phyloP scores from a whole-genome alignment of 345 rosid genomes.

The Aquilaria yunnanensis region DNA sequence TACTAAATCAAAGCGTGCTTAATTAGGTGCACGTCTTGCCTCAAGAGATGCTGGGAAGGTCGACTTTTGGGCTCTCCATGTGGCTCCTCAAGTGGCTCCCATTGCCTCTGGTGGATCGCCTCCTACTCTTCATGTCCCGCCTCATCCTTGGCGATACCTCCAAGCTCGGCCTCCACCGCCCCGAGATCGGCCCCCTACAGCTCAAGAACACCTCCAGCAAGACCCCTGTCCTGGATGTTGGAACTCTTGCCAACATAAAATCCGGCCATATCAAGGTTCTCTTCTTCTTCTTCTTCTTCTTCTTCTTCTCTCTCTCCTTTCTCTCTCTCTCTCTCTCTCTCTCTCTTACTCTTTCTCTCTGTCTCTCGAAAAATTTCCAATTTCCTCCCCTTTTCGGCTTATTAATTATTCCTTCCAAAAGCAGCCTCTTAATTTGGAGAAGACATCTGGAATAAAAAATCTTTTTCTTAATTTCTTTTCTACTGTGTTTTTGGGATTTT shows the following conservation, averaged over 20 bases:
- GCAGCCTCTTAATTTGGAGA: no score
- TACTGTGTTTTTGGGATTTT: no score
- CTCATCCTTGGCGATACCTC: conserved; percentile 10
- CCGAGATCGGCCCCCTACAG: not conserved
- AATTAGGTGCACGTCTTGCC: conserved; percentile 86
- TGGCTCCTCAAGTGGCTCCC: conserved; percentile 83
- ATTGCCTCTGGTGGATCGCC: conserved; percentile 46
- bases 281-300: not conserved
- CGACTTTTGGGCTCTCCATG: conserved; percentile 76
- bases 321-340: no score
- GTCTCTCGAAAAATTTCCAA: not conserved
- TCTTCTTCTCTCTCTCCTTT: no score
- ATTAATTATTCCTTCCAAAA: no score
- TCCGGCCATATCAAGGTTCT: not conserved
- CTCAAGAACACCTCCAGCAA: conserved; percentile 6
- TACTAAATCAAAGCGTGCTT: no score
- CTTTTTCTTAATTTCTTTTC: no score
- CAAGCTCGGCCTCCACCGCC: not conserved
- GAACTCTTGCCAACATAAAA: not conserved
- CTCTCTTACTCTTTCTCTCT: not conserved
- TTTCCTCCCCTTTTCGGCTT: no score
- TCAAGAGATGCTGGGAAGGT: conserved; percentile 71
- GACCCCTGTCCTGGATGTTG: conserved; percentile 2
- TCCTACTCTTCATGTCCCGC: conserved; percentile 46
- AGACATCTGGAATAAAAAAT: no score